Evolutionary conservation across 805 yeast species (phyloP).

Genomic region (Ogataea nitratoaversa): DNA sequence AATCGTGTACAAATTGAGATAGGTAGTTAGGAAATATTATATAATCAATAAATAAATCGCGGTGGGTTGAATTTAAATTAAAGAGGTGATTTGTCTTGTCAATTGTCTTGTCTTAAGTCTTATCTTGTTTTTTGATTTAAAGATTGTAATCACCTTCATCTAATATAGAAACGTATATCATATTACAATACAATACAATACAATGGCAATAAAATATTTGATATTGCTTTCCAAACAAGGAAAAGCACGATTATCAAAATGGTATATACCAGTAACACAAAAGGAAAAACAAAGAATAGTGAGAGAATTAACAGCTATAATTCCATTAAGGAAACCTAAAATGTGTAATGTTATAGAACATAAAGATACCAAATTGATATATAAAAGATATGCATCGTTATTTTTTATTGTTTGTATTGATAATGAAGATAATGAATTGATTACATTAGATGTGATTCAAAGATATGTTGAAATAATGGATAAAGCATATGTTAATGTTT

Average conservation of each 20-base stretch:
- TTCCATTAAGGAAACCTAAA: constrained; percentile 80
- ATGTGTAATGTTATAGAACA: constrained; percentile 95
- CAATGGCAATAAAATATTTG: constrained; percentile 75
- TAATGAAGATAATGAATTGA: constrained; percentile 77
- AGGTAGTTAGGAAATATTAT: no score
- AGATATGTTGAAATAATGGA: constrained; percentile 97
- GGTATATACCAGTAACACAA: constrained; percentile 83
- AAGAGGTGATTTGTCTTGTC: no score
- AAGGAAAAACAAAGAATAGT: constrained; percentile 82
- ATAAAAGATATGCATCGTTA: constrained; percentile 88
- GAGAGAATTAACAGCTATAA: constrained; percentile 80
- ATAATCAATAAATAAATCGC: no score
- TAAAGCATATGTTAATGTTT: constrained; percentile 89
- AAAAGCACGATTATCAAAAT: constrained; percentile 85
- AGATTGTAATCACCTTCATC: not conserved
- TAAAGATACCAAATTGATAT: constrained; percentile 78
- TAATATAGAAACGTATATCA: not conserved
- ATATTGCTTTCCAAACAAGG: constrained; percentile 91
- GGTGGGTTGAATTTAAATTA: no score
- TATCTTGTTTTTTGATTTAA: not conserved
- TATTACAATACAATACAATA: not conserved
- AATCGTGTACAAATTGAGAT: no score
- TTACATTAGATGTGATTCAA: constrained; percentile 83
- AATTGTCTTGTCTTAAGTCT: no score
- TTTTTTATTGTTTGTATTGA: constrained; percentile 88